A percentile compares a stretch with the other conserved stretches of the same genome.
phyloP scores from a whole-genome alignment of 2,329 filamentous ascomycete genomes.

The Aureobasidium sp. region DNA sequence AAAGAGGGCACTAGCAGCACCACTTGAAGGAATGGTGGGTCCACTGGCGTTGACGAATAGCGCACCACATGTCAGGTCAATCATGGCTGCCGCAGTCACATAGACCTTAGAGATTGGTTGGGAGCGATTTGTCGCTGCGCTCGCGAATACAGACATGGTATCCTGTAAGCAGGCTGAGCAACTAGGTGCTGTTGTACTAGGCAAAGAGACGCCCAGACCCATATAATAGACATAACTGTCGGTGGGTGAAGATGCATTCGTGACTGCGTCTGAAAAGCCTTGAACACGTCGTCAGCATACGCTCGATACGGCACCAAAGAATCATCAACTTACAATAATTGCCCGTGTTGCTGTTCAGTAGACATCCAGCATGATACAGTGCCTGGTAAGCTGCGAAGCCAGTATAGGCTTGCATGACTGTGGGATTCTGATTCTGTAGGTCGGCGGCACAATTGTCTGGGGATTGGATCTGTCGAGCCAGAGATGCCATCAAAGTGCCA shows the following conservation, averaged over 20 bases:
- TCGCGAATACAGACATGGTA: constrained; percentile 75
- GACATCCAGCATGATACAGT: constrained; percentile 73
- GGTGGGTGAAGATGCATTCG: constrained; percentile 61
- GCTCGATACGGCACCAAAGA: background rate
- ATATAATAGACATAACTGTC: constrained; percentile 82
- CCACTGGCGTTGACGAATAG: background rate
- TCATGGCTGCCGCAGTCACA: constrained; percentile 58
- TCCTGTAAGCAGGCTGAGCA: constrained; percentile 71
- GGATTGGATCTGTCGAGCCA: constrained; percentile 59
- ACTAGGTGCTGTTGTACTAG: constrained; percentile 57
- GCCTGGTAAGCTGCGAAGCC: constrained; percentile 71
- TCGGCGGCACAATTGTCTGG: constrained; percentile 65
- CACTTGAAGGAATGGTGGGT: background rate
- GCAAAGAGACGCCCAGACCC: constrained; percentile 67
- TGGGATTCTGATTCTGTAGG: constrained; percentile 57
- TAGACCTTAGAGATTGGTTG: constrained; percentile 67
- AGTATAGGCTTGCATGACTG: constrained; percentile 66
- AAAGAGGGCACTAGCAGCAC: background rate
- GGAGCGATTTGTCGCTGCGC: constrained; percentile 57
- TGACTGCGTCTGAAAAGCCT: constrained; percentile 73
- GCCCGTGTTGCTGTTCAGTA: constrained; percentile 52
- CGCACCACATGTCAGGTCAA: constrained; percentile 58
- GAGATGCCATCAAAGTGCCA: constrained; percentile 53
- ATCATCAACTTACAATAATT: constrained; percentile 54
- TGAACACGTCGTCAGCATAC: background rate